Percentiles rank a stretch among this genome's conserved stretches.
Evolutionary conservation across 2,329 filamentous ascomycete species (phyloP).

Genomic region (Arthrinium puccinioides): DNA sequence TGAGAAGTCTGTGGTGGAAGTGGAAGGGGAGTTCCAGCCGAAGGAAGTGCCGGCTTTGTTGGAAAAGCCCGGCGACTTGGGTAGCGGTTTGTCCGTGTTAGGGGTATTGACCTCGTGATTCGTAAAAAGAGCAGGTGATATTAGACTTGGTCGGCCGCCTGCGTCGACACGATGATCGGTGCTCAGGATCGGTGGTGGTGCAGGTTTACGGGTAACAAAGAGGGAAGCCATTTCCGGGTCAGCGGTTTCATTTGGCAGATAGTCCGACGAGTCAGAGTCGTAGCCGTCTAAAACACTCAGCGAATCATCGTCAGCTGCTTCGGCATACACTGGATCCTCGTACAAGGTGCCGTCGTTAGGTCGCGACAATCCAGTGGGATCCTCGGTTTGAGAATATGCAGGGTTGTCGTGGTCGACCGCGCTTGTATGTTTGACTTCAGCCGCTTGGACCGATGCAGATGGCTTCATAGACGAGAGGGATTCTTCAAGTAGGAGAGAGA

Average conservation of each 20-base stretch:
- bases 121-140: conserved; percentile 8
- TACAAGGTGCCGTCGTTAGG: conserved; percentile 36
- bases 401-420: conserved; percentile 27
- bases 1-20: conserved; percentile 41
- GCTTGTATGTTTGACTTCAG: conserved; percentile 18
- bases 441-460: conserved; percentile 15
- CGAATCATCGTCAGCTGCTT: conserved; percentile 26
- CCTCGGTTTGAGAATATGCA: conserved; percentile 35
- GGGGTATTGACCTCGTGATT: conserved; percentile 24
- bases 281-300: conserved; percentile 25
- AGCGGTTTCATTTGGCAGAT: conserved; percentile 19
- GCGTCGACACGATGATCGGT: conserved; percentile 43
- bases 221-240: background rate
- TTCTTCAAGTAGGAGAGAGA: conserved; percentile 13
- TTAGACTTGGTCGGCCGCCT: conserved; percentile 15
- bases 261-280: conserved; percentile 25
- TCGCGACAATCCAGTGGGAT: conserved; percentile 34
- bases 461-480: conserved; percentile 12
- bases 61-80: conserved; percentile 42
- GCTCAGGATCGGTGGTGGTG: too few species aligned
- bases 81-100: conserved; percentile 46
- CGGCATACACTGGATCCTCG: conserved; percentile 24
- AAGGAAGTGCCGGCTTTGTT: conserved; percentile 45
- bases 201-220: conserved; percentile 22
- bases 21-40: conserved; percentile 42